phyloP scores from a whole-genome alignment of 345 rosid species.

The Jatropha curcas region DNA sequence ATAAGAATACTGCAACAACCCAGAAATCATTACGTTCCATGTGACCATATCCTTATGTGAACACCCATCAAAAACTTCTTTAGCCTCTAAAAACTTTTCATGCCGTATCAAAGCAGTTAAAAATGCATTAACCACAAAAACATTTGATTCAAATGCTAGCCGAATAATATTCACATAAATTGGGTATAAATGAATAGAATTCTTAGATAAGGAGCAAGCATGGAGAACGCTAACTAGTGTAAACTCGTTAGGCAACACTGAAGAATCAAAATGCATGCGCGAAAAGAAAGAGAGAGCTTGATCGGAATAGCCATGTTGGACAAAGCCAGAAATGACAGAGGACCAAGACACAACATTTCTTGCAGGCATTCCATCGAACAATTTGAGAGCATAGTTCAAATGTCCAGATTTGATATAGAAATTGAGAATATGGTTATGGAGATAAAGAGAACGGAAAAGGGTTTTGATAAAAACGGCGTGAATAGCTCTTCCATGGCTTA shows the following conservation, averaged over 20 bases:
- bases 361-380: constrained; percentile 56
- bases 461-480: constrained; percentile 43
- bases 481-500: constrained; percentile 33
- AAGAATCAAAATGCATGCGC: constrained; percentile 38
- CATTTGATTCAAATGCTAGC: constrained; percentile 43
- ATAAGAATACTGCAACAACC: constrained; percentile 41
- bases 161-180: constrained; percentile 36
- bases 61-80: constrained; percentile 37
- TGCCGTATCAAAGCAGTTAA: constrained; percentile 48
- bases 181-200: constrained; percentile 26
- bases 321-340: constrained; percentile 44
- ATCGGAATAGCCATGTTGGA: constrained; percentile 31
- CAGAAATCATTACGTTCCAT: constrained; percentile 60
- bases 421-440: constrained; percentile 45
- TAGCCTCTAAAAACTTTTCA: constrained; percentile 42
- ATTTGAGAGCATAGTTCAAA: constrained; percentile 21
- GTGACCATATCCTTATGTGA: constrained; percentile 43
- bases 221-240: constrained; percentile 49
- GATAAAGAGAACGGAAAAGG: constrained; percentile 28
- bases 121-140: constrained; percentile 48
- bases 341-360: constrained; percentile 56
- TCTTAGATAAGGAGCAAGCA: constrained; percentile 43
- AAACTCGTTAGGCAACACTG: constrained; percentile 43
- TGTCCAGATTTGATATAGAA: constrained; percentile 41
- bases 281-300: constrained; percentile 39